Evolutionary conservation across 148 eudicot species (phyloP).

Genomic region (Camellia japonica): DNA sequence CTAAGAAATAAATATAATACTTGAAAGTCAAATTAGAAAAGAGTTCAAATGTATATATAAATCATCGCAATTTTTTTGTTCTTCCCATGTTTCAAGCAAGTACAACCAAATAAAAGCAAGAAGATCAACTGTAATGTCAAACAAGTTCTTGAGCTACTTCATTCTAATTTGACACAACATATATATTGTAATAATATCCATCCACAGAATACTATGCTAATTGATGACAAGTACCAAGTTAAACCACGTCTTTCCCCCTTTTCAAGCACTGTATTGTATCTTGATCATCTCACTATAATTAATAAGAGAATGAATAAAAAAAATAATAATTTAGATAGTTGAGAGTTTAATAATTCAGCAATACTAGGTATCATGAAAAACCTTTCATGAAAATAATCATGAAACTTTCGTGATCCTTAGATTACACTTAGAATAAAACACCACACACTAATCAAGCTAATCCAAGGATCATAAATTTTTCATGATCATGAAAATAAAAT

Average conservation of each 20-base stretch:
- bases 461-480: no score
- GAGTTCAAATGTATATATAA: not conserved
- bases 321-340: no score
- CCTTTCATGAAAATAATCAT: no score
- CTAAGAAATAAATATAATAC: not conserved
- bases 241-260: not conserved
- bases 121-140: not conserved
- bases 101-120: not conserved
- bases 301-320: not conserved
- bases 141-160: not conserved
- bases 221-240: not conserved
- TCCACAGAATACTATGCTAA: not conserved
- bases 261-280: not conserved
- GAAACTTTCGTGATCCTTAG: no score
- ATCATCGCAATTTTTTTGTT: not conserved
- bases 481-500: no score
- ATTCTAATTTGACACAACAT: not conserved
- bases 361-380: no score
- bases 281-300: not conserved
- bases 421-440: no score
- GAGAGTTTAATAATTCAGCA: not conserved
- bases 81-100: not conserved
- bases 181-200: not conserved
- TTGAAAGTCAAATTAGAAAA: constrained; percentile 9
- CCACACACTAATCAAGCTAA: no score